Evolutionary conservation across 2,329 filamentous ascomycete species (phyloP), one percentile per base, ranked within the genome.

Genomic region (Phoma sp.): DNA sequence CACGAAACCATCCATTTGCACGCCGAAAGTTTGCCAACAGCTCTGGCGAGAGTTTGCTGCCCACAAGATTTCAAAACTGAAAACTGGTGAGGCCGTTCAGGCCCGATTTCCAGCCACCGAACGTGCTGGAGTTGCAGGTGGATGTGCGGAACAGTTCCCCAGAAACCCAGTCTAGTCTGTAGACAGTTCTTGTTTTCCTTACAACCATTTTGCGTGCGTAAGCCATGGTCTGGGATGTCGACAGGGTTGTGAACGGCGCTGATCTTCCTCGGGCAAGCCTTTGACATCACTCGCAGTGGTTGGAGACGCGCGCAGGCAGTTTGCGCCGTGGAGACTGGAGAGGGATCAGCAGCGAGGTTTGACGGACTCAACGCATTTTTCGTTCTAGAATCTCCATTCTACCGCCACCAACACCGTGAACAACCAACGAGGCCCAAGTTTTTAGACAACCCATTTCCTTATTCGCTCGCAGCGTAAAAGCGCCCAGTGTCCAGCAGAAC

Each of bases 111-210:
- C 52, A 50, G 36, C 45, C 45, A 41, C 29, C 15, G 17, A 25
- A 27, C 17, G 22, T 45, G 35, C 17, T 39, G 38, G 3, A 12
- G 27, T 19, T 45, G 35, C 40, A 55, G 31, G 12, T 43, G 41
- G 36, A 46, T 51, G 52, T 41, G 43, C 41, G 43, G 41, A 27
- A 33, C 21, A 32, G 31, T 46, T 46, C 36, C 51, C 45, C 51
- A 49, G 24, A 37, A 45, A 44, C 51, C 52, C n/a, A 15, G 52
- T 37, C 52, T 55, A 51, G 52, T 29, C 22, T 19, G 32, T 55
- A 55, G 52, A 55, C 46, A 51, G 52, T 51, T 55, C 31, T 51
- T 38, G 41, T 47, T 46, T 55, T 55, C 46, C 10, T 46, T 51
- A 55, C 52, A 43, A 41, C 41, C 31, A 43, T 21, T 24, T 39